phyloP scores from a whole-genome alignment of 169 alveolate genomes.

The Cryptosporidium sp. region DNA sequence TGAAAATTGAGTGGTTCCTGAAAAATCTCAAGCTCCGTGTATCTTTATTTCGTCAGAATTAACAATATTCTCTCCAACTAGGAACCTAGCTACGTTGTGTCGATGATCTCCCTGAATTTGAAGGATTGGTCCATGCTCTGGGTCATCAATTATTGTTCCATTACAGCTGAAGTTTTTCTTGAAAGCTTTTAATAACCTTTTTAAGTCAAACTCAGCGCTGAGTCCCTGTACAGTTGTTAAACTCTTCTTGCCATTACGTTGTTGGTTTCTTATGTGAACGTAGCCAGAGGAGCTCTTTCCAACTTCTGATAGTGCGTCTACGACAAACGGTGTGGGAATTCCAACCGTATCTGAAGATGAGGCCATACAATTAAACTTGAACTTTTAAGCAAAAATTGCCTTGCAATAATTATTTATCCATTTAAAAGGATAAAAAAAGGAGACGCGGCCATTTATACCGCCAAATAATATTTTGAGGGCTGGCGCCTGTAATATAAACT shows the following conservation, averaged over 20 bases:
- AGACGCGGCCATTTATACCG: constrained; percentile 75
- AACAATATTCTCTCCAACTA: constrained; percentile 89
- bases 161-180: constrained; percentile 93
- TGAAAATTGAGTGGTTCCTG: neutral
- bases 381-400: constrained; percentile 45
- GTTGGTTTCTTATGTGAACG: constrained; percentile 92
- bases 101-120: constrained; percentile 91
- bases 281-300: constrained; percentile 73
- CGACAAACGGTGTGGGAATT: constrained; percentile 77
- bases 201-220: constrained; percentile 89
- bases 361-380: constrained; percentile 75
- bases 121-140: constrained; percentile 91
- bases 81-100: constrained; percentile 89
- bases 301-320: constrained; percentile 77
- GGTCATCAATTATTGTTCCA: constrained; percentile 93
- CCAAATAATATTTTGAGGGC: neutral
- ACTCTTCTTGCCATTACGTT: constrained; percentile 94
- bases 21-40: constrained; percentile 87
- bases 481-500: neutral
- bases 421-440: constrained; percentile 11
- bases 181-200: constrained; percentile 92
- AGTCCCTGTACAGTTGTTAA: constrained; percentile 95
- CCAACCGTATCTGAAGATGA: constrained; percentile 78
- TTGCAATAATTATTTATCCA: constrained; percentile 47
- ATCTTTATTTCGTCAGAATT: constrained; percentile 89